Base-by-base conservation (phyloP, 257 asterid species). In the Lantana camara region DNA sequence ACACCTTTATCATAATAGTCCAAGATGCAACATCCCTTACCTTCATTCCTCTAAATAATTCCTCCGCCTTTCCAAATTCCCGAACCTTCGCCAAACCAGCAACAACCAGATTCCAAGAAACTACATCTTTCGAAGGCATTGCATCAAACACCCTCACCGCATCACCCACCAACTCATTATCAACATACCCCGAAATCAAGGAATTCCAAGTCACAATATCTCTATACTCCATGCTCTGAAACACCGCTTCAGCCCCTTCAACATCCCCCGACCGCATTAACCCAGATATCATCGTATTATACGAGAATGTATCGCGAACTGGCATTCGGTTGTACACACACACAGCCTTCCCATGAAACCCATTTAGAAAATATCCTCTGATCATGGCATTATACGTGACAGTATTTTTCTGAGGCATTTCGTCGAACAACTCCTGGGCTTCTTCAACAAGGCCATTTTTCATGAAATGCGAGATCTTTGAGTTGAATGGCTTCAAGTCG, bases 121-220 rank as follows among this genome's bases (percentile, higher is more conserved):
- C 80, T 10, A 87, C 81, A 61, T 84, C 89, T 73, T 76, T 84
- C 5, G 45, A 22, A 1, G 86, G 82, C 84, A 75, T 80, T 5
- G 5, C 17, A 53, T 67, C 7, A 66, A 79, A 83, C 70, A 73
- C 41, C 2, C 42, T 66, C 68, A 76, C 16, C 0, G 95, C 95
- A 29, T 73, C 73, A 19, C 58, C 72, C 50, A 83, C 72, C 81
- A 73, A 59, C 0, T 63, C 85, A 70, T 81, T 76, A 38, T 72
- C 75, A 41, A 83, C 73, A 71, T 83, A 86, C 34, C 95, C 90
- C 10, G 88, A 81, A 73, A 86, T 77, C 65, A 83, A 68, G 9
- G 88, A 77, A 64, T 86, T 86, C 95, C 88, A 86, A 1, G 86
- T 77, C 3, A 86, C 82, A 46, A 83, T 64, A 72, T 86, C 95